Conservation (phyloP, 257 asterid species). For the Scutellaria minor region DNA sequence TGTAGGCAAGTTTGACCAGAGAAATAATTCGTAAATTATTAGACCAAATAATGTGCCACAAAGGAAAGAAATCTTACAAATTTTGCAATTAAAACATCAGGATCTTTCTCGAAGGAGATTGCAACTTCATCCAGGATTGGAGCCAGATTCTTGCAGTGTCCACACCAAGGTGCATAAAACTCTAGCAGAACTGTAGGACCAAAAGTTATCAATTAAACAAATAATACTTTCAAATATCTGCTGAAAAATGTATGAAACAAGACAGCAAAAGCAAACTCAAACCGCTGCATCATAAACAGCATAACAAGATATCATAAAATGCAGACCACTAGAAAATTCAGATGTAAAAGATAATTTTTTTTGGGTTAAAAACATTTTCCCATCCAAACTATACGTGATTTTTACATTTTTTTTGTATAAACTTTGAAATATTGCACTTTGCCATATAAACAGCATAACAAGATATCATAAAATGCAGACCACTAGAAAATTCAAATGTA, state of each 20-base stretch:
- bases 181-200: constrained; percentile 61
- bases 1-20: too few species aligned
- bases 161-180: constrained; percentile 92
- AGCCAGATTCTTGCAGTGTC: constrained; percentile 82
- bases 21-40: not conserved
- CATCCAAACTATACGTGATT: too few species aligned
- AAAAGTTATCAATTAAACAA: not conserved
- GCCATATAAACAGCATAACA: not conserved
- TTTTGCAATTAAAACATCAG: constrained; percentile 71
- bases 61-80: constrained; percentile 47
- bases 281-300: constrained; percentile 16
- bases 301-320: not conserved
- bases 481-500: not conserved
- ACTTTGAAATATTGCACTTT: not conserved
- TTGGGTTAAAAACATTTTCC: too few species aligned
- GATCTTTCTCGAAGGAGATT: constrained; percentile 55
- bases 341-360: not conserved
- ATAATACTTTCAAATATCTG: not conserved
- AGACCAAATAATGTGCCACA: not conserved
- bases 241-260: not conserved
- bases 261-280: not conserved
- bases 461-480: not conserved
- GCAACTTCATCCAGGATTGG: constrained; percentile 92
- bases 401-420: too few species aligned
- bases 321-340: not conserved